Percentiles rank a stretch among this genome's conserved stretches.
phyloP scores from a whole-genome alignment of 139 green algal genomes.

The Desmodesmus armatus region DNA sequence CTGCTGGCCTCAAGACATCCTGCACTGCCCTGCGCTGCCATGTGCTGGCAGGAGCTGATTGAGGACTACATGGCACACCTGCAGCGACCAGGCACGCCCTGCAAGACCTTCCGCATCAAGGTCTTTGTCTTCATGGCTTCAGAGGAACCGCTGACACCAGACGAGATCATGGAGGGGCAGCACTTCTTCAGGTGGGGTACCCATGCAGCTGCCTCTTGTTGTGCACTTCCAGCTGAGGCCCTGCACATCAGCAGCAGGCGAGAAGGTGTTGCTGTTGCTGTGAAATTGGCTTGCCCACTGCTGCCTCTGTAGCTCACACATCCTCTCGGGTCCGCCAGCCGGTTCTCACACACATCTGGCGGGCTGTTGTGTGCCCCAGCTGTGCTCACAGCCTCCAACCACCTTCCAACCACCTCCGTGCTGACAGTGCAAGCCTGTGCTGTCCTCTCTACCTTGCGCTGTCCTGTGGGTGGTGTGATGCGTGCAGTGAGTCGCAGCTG shows the following conservation, averaged over 20 bases:
- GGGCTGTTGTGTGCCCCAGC: too few species aligned
- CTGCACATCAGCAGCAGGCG: not conserved
- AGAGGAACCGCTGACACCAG: constrained; percentile 58
- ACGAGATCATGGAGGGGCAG: constrained; percentile 44
- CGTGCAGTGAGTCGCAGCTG: constrained; percentile 23
- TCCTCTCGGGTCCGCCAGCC: too few species aligned
- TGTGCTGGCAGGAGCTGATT: constrained; percentile 75
- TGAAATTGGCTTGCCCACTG: not conserved
- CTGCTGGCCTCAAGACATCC: too few species aligned
- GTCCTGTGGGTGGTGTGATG: not conserved
- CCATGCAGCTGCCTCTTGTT: not conserved
- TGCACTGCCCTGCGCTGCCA: too few species aligned
- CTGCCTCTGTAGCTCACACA: not conserved
- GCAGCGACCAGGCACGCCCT: constrained; percentile 55
- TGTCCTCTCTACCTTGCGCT: too few species aligned
- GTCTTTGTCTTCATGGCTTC: constrained; percentile 73
- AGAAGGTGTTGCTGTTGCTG: not conserved
- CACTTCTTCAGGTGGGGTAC: constrained; percentile 38
- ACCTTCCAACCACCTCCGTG: too few species aligned
- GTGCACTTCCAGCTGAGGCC: too few species aligned
- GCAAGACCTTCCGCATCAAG: constrained; percentile 77
- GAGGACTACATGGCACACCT: constrained; percentile 77
- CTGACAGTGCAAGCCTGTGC: too few species aligned
- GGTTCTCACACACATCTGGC: too few species aligned
- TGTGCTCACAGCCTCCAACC: too few species aligned